Conservation (phyloP, 2,329 filamentous ascomycete species). For the Amphichorda felina region DNA sequence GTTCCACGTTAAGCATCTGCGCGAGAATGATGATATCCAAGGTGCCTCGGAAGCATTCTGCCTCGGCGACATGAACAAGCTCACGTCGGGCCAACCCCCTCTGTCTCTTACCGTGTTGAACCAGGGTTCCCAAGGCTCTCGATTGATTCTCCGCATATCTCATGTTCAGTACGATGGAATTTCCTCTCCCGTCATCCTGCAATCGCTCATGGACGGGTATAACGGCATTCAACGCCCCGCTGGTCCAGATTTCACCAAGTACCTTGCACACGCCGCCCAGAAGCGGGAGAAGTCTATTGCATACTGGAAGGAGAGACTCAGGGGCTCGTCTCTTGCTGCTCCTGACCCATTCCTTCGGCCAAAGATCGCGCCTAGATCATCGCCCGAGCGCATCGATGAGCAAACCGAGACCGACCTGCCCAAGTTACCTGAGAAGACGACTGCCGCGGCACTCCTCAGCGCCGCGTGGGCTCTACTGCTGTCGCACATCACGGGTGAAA, state of each 20-base stretch:
- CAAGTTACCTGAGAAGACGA: conserved; percentile 1
- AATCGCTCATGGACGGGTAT: neutral
- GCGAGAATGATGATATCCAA: conserved; percentile 3
- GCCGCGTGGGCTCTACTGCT: conserved; percentile 27
- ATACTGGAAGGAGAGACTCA: conserved; percentile 29
- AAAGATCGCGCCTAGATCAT: neutral
- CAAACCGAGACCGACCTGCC: neutral
- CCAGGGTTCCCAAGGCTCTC: conserved; percentile 1
- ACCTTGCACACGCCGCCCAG: neutral
- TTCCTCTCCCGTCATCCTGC: conserved; percentile 7
- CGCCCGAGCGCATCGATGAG: too few relatives aligned
- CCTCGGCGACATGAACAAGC: neutral
- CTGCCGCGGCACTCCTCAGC: conserved; percentile 22
- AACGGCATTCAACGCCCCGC: neutral
- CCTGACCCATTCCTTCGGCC: neutral
- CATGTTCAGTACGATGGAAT: conserved; percentile 11
- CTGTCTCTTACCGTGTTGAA: neutral
- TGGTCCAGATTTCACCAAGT: neutral
- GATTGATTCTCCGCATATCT: conserved; percentile 7
- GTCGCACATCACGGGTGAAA: conserved; percentile 16
- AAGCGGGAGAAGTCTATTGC: conserved; percentile 4
- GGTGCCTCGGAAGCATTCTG: conserved; percentile 1
- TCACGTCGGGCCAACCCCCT: too few relatives aligned
- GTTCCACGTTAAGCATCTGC: neutral
- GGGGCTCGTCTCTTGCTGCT: conserved; percentile 11